Percentiles rank a stretch among this genome's conserved stretches.
phyloP scores from a whole-genome alignment of 495 filamentous ascomycete species.

The Talaromyces proteolyticus region DNA sequence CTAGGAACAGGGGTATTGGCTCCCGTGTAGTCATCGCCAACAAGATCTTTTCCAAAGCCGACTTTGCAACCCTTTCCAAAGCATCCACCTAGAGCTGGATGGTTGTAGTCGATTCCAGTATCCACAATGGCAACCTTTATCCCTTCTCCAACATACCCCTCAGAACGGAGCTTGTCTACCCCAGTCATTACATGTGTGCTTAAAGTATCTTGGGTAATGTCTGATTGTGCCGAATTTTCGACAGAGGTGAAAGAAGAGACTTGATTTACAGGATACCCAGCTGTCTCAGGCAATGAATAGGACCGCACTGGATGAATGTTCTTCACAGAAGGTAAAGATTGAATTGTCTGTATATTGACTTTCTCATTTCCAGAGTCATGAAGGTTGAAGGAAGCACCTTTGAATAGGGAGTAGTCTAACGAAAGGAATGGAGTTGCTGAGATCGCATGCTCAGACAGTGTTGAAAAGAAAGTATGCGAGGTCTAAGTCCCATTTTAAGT shows the following conservation, averaged over 20 bases:
- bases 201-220: slow-evolving; percentile 6
- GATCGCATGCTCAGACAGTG: slow-evolving; percentile 7
- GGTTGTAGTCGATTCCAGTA: slow-evolving; percentile 48
- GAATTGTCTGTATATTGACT: slow-evolving; percentile 9
- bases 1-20: slow-evolving; percentile 15
- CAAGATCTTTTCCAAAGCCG: slow-evolving; percentile 20
- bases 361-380: slow-evolving; percentile 4
- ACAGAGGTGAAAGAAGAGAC: background rate
- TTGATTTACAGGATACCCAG: slow-evolving; percentile 1
- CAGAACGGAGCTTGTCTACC: slow-evolving; percentile 16
- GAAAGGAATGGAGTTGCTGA: slow-evolving; percentile 7
- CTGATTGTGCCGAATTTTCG: slow-evolving; percentile 1
- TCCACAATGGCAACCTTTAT: slow-evolving; percentile 23
- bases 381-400: slow-evolving; percentile 14
- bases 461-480: slow-evolving; percentile 8
- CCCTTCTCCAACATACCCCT: slow-evolving; percentile 11
- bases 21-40: slow-evolving; percentile 34
- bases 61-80: slow-evolving; percentile 49
- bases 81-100: slow-evolving; percentile 53
- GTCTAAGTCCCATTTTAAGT: slow-evolving; percentile 7
- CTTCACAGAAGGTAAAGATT: slow-evolving; percentile 9
- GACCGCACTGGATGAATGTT: slow-evolving; percentile 11
- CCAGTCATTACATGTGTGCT: slow-evolving; percentile 15
- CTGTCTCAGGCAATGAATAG: background rate
- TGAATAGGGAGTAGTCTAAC: slow-evolving; percentile 12